phyloP scores from a whole-genome alignment of 1,139 yeast genomes.

The Yamadazyma sp. region DNA sequence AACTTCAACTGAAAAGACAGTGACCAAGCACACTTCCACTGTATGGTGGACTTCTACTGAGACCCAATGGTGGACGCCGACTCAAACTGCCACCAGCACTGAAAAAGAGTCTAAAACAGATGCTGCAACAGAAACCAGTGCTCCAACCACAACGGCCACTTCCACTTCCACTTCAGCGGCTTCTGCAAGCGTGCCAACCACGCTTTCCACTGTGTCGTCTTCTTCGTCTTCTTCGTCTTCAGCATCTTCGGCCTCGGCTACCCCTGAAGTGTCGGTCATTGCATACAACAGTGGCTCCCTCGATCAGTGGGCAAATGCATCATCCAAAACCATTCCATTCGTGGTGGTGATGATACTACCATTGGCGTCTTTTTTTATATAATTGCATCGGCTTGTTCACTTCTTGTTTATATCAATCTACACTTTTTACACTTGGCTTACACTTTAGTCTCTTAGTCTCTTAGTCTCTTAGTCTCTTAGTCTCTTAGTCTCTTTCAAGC shows the following conservation, averaged over 20 bases:
- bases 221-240: background rate
- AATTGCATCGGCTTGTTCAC: too few species aligned
- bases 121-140: background rate
- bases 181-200: conserved; percentile 1
- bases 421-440: too few species aligned
- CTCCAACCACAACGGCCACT: conserved; percentile 1
- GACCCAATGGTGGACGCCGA: conserved; percentile 9
- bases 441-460: too few species aligned
- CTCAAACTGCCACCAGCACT: conserved; percentile 3
- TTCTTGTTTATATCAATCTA: too few species aligned
- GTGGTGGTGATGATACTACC: conserved; percentile 5
- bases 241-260: background rate
- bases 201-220: background rate
- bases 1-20: conserved; percentile 4
- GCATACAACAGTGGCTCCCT: conserved; percentile 8
- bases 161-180: conserved; percentile 2
- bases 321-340: conserved; percentile 3
- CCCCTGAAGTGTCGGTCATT: background rate
- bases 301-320: conserved; percentile 4
- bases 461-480: too few species aligned
- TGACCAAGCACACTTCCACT: conserved; percentile 5
- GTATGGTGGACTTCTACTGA: conserved; percentile 12
- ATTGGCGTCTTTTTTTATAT: conserved; percentile 3
- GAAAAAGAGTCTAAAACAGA: conserved; percentile 1
- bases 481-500: too few species aligned